Evolutionary conservation across 768 basidiomycete genomes (phyloP), one percentile per base, ranked within the genome.

Genomic region (Amanita phalloides): DNA sequence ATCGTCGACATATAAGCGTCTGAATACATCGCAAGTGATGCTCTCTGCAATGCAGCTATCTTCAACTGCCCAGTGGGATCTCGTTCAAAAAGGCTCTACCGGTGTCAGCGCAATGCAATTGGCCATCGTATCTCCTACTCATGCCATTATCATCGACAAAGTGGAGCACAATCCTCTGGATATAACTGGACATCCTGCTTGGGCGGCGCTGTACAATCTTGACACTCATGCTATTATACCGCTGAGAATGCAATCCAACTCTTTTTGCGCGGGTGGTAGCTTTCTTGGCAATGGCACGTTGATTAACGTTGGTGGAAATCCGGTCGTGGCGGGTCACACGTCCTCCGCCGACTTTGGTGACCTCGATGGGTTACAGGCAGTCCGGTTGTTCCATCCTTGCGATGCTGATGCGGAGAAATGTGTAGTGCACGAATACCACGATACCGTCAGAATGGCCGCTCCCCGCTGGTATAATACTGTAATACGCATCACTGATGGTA

Each of bases 61-160:
- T 39, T 39, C 59, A 25, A 51, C 57, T 38, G 23, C 46, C 11
- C 45, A 52, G 25, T 90, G 88, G 88, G 71, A 71, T 13, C 62
- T 90, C 32, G 64, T 62, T 30, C 81, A 86, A 63, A 70, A 75
- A 48, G 88, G 88, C 11, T 72, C 77, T 14, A 88, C 85, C 11
- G 88, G 88, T 13, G 83, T 90, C 10, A 70, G 79, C 53, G 88
- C 87, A 2, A 89, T 89, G 86, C 86, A 90, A 62, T 62, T 90
- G 53, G 70, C 71, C 5, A 66, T 90, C 53, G 71, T 90, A 55
- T 90, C 87, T 3, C 60, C 76, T 13, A 78, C 76, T 7, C 85
- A 86, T 57, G 86, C 79, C 13, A 64, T 90, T 55, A 73, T 91
- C 45, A 62, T 91, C 36, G 88, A 91, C 74, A 90, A 90, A 65